These are phyloP conservation scores for Kandelia obovata DNA, from an alignment of 345 rosid genomes.

Conservation along the genomic window DNA sequence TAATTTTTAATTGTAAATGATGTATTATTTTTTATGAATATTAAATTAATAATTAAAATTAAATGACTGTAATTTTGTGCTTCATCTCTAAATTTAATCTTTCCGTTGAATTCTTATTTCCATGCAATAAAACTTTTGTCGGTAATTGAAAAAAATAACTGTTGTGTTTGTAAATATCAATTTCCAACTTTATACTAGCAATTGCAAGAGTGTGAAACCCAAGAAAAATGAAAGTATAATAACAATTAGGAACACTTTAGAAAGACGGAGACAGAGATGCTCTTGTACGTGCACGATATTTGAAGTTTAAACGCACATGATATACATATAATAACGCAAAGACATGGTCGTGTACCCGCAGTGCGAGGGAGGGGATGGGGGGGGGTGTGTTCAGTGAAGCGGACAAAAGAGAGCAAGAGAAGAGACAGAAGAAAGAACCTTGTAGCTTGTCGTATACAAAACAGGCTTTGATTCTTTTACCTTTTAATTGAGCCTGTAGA, in stretches of 20 bases:
- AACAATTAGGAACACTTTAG: neutral
- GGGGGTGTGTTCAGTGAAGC: conserved; percentile 21
- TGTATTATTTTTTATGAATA: no score
- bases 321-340: neutral
- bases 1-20: no score
- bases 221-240: no score
- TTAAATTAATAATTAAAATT: no score
- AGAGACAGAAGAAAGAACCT: conserved; percentile 53
- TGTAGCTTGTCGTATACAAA: conserved; percentile 41
- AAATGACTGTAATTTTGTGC: no score
- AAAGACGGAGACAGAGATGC: conserved; percentile 3
- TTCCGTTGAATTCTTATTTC: no score
- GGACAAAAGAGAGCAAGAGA: conserved; percentile 52
- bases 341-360: conserved; percentile 5
- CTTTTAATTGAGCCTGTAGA: neutral
- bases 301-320: neutral
- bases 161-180: no score
- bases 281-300: conserved; percentile 11
- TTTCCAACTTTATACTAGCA: no score
- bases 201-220: no score
- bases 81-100: no score
- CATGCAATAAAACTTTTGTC: no score
- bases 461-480: conserved; percentile 36
- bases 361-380: conserved; percentile 2
- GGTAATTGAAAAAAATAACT: no score